Conservation (phyloP, 2,329 filamentous ascomycete species). For the Penicillium sp. region DNA sequence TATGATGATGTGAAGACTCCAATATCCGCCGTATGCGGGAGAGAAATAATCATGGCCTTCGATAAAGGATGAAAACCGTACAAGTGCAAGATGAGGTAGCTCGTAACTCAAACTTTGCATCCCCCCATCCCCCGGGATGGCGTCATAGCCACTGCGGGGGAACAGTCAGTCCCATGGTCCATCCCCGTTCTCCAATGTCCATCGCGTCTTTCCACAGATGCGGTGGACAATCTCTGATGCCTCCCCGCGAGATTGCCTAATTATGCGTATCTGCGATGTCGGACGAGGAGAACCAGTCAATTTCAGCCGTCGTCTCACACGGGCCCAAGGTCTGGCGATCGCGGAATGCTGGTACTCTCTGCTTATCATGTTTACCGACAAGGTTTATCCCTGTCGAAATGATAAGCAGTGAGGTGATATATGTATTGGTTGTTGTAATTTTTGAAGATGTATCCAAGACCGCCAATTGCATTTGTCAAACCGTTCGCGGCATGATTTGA, state of each 20-base stretch:
- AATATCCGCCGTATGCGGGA: conserved; percentile 11
- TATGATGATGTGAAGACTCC: conserved; percentile 3
- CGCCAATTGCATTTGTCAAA: not conserved
- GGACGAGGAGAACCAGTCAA: conserved; percentile 18
- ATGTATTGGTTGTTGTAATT: not conserved
- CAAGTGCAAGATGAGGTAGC: not conserved
- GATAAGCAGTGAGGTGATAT: not conserved
- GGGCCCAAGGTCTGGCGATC: not conserved
- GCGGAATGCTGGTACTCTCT: not conserved
- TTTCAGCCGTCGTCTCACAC: not conserved
- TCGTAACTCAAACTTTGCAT: not conserved
- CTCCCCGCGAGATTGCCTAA: not conserved
- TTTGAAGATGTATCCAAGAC: too few species aligned
- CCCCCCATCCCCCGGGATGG: conserved; percentile 14
- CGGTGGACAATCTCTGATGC: conserved; percentile 11
- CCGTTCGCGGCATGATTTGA: not conserved
- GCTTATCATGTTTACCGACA: not conserved
- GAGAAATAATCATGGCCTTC: not conserved
- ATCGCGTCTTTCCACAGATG: not conserved
- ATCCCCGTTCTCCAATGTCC: not conserved
- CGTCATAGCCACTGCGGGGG: conserved; percentile 14
- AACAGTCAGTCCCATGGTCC: not conserved
- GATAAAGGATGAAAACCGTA: not conserved
- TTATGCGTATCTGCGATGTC: conserved; percentile 24
- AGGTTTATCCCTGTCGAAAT: not conserved